These are phyloP conservation scores for Scytalidium sp. DNA, from an alignment of 2,329 filamentous ascomycete species.

Conservation along the genomic window DNA sequence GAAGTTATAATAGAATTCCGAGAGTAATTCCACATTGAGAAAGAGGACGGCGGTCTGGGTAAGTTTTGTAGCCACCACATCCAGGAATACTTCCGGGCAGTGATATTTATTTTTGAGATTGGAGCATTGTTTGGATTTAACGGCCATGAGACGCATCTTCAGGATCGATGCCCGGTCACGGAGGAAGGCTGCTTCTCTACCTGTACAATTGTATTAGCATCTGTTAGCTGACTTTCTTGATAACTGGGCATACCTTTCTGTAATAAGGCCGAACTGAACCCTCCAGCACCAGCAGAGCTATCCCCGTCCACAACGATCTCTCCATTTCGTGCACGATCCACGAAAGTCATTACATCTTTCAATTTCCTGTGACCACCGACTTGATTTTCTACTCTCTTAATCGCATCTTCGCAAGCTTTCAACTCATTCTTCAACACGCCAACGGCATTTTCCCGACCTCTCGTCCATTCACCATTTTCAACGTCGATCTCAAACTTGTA, in stretches of 20 bases:
- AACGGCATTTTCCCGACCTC: conserved; percentile 79
- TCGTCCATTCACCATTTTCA: conserved; percentile 82
- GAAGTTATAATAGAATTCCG: conserved; percentile 98
- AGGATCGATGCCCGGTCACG: conserved; percentile 87
- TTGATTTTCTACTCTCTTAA: conserved; percentile 70
- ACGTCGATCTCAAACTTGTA: conserved; percentile 98
- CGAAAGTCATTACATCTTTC: conserved; percentile 84
- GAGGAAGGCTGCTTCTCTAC: conserved; percentile 89
- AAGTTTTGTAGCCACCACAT: conserved; percentile 92
- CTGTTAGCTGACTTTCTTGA: conserved; percentile 22
- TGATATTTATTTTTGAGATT: conserved; percentile 87
- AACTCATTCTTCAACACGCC: conserved; percentile 84
- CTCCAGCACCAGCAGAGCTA: conserved; percentile 79
- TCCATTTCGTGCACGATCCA: conserved; percentile 85
- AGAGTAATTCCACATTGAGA: conserved; percentile 92
- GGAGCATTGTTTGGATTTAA: conserved; percentile 88
- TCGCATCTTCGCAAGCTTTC: conserved; percentile 74
- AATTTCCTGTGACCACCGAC: conserved; percentile 83
- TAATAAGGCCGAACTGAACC: conserved; percentile 87
- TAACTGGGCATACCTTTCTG: conserved; percentile 61
- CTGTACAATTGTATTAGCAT: conserved; percentile 39
- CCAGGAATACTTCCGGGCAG: conserved; percentile 96
- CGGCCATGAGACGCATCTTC: conserved; percentile 81
- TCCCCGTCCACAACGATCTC: conserved; percentile 84
- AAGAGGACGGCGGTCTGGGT: conserved; percentile 95